Percentiles rank a stretch among this genome's conserved stretches.
Evolutionary conservation across 164 flowering plant species (phyloP).

Genomic region (Dillenia turbinata): DNA sequence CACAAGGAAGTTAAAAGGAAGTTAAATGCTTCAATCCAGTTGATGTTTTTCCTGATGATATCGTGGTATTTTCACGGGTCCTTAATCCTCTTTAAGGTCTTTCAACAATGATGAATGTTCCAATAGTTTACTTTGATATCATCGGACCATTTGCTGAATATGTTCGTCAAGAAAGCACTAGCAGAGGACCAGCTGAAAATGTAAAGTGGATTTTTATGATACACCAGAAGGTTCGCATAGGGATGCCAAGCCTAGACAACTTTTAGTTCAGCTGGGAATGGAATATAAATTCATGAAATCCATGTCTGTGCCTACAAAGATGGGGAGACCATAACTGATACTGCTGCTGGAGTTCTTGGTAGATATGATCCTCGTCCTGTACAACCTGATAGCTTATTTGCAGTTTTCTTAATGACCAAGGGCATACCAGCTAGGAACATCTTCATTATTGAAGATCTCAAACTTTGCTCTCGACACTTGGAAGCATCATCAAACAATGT

Average conservation of each 20-base stretch:
- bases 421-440: conserved; percentile 76
- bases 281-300: conserved; percentile 79
- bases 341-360: conserved; percentile 93
- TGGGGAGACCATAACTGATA: conserved; percentile 89
- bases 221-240: conserved; percentile 69
- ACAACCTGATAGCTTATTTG: conserved; percentile 83
- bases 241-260: conserved; percentile 74
- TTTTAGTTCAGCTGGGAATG: conserved; percentile 65
- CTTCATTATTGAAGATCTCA: too few species aligned
- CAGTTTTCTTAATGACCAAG: conserved; percentile 86
- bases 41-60: conserved; percentile 99
- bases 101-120: conserved; percentile 77
- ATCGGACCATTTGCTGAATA: conserved; percentile 99
- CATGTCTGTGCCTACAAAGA: conserved; percentile 99
- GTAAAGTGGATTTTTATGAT: conserved; percentile 60
- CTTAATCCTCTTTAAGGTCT: conserved; percentile 97
- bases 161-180: conserved; percentile 53
- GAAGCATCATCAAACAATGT: too few species aligned
- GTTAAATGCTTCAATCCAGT: conserved; percentile 87
- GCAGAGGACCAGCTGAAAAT: conserved; percentile 42
- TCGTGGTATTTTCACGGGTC: conserved; percentile 81
- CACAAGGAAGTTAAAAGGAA: too few species aligned
- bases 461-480: too few species aligned
- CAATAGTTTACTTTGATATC: conserved; percentile 70
- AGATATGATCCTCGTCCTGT: conserved; percentile 98